Evolutionary conservation across 768 basidiomycete genomes (phyloP), one percentile per base, ranked within the genome.

Genomic region (Amanita rubescens): DNA sequence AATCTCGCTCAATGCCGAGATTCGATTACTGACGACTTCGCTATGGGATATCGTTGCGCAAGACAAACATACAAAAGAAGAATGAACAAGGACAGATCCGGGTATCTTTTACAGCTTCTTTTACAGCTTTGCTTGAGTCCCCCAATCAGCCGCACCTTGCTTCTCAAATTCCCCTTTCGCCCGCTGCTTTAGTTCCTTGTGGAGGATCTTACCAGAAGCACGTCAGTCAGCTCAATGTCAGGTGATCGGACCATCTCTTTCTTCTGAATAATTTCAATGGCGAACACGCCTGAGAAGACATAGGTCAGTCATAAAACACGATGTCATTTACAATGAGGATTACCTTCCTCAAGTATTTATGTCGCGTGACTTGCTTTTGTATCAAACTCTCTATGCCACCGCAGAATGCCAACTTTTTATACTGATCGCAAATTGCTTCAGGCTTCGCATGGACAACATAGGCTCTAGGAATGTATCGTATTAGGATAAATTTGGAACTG

Each of bases 141-240:
- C 8, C 27, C 27, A 8, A 30, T 30, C 27, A 46, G 7, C 15
- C 24, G 14, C 11, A 6, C 20, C 17, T 20, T 20, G 14, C 24
- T 25, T 46, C 27, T 7, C 19, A 20, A 12, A 24, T 43, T 90
- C 87, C 41, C 71, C 66, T 62, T 82, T 82, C 0, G 84, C 87
- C 44, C 72, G 67, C 3, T 84, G 86, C 10, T 89, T 77, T 39
- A 94, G 71, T 57, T 91, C 80, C 20, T 87, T 78, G 42, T 90
- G 76, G 27, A 94, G 67, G 61, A 96, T 96, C 69, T 95, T 94
- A 2, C 93, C 93, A 50, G 90, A 79, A 27, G 90, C 52, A 8
- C 38, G 25, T 15, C 3, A 32, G 49, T 35, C 22, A 9, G 54
- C 37, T 56, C 42, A 24, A 39, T 3, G 19, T 37, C 25, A 34